Base-by-base conservation (phyloP, 306 rosid genomes). In the Sindora glabra region DNA sequence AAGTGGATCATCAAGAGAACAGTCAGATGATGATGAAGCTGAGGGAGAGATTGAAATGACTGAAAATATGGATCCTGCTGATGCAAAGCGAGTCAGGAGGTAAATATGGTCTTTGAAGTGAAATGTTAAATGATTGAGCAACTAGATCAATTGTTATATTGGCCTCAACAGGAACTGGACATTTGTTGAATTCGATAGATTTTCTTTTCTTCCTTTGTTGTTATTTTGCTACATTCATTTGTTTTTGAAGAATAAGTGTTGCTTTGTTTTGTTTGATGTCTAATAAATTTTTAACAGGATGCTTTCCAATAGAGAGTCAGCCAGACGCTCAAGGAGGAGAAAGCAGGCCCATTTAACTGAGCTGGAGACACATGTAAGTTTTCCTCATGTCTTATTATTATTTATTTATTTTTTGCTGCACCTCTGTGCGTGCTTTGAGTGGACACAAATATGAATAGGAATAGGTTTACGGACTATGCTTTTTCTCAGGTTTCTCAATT, bases 261-360 rank as follows among this genome's bases (percentile, higher is more conserved):
- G 13, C 45, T 59, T 77, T 14, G 13, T 50, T 47, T 40, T 52
- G 38, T 37, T 19, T 47, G 34, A 34, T 39, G 58, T n/a, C n/a
- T n/a, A n/a, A 56, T 19, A 26, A 56, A 56, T 56, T 17, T 52
- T 60, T 82, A 64, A 47, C 81, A 92, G 98, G 82, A 92, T 92
- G 98, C 94, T 92, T 51, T 92, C 98, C 23, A 92, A 92, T 59
- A 83, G 98, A 74, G 98, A 92, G 74, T 92, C 98, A 5, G 98
- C 98, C 10, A 84, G 98, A 67, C 98, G 98, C 51, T 92, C 98
- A 34, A 86, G 98, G 62, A 68, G 96, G 74, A 74, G 96, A 86
- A 92, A 92, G 72, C 98, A 92, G 75, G 96, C 98, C 38, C 98
- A 92, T 92, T 68, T 92, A 78, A 76, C 78, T 6, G 98, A 92